phyloP scores from a whole-genome alignment of 2,329 filamentous ascomycete species.

The Xylariaceae sp. region DNA sequence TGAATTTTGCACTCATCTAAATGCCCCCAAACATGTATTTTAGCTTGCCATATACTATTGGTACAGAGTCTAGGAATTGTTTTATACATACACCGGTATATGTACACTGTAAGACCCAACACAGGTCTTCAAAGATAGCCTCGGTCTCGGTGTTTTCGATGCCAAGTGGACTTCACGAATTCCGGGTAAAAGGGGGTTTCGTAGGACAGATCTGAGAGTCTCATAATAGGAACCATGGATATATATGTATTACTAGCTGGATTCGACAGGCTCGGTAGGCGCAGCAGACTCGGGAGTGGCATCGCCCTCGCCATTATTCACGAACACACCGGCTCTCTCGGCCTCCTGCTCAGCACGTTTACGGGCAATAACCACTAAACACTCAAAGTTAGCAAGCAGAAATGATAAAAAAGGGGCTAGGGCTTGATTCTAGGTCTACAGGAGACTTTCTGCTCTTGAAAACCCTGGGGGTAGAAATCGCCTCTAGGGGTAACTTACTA shows the following conservation, averaged over 20 bases:
- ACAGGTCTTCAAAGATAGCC: background rate
- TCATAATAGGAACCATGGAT: background rate
- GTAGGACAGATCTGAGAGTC: background rate
- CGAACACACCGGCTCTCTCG: background rate
- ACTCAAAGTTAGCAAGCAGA: background rate
- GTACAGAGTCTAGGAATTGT: constrained; percentile 10
- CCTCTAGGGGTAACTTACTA: constrained; percentile 26
- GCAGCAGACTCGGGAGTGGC: background rate
- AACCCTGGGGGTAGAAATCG: background rate
- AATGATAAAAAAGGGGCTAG: no score
- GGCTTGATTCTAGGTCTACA: background rate
- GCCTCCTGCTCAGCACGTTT: constrained; percentile 21
- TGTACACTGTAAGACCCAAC: constrained; percentile 4
- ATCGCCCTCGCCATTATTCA: background rate
- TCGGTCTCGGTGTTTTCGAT: background rate
- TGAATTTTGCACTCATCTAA: background rate
- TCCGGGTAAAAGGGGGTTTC: background rate
- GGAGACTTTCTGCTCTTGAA: background rate
- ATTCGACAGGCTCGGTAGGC: background rate
- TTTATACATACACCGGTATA: constrained; percentile 14
- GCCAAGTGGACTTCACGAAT: background rate
- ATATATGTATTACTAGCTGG: background rate
- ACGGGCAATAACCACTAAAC: constrained; percentile 8
- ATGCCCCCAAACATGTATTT: background rate
- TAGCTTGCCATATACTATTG: constrained; percentile 1